Evolutionary conservation across 2,329 filamentous ascomycete species (phyloP), one percentile per base, ranked within the genome.

Genomic region (Nectriaceae sp.): DNA sequence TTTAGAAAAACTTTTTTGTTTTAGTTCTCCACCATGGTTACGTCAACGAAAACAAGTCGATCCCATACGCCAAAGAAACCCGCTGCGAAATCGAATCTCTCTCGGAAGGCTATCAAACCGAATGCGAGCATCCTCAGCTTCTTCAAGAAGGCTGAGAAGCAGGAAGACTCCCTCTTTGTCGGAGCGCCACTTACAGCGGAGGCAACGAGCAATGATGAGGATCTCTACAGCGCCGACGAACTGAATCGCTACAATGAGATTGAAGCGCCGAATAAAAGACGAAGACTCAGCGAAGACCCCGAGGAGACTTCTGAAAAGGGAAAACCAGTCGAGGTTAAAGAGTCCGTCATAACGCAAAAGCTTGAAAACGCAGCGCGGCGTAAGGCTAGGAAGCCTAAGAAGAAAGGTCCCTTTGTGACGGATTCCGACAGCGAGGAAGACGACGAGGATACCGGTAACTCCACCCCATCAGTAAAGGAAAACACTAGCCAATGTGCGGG

Each of bases 61-160:
- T 59, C 63, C 10, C 55, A 57, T 40, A 68, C 66, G 5, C 66
- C 68, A 21, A 65, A 56, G 52, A 72, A 69, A 47, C 47, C 66
- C 13, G 42, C 49, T 11, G 47, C 59, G 3, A 40, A 48, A 18
- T 53, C 57, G 3, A 49, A 59, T 21, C 41, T 60, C 4, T 48
- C 61, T n/a, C 71, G 69, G 55, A 72, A 68, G 42, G 62, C 72
- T 3, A 57, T 60, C 18, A 72, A 71, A 33, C 71, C 73, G 1
- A 89, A 89, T 59, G 75, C 76, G 5, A 90, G 84, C 54, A 90
- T 90, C 24, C 70, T 90, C 13, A 89, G 70, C 54, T 91, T 90
- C 66, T 91, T 91, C 64, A 84, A 88, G 61, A 90, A 89, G 62
- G 75, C 81, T 0, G 78, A 82, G 33, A 78, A 80, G 44, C 72